A percentile compares a stretch with the other conserved stretches of the same genome.
phyloP scores from a whole-genome alignment of 257 asterid genomes.

The Lycium barbarum region DNA sequence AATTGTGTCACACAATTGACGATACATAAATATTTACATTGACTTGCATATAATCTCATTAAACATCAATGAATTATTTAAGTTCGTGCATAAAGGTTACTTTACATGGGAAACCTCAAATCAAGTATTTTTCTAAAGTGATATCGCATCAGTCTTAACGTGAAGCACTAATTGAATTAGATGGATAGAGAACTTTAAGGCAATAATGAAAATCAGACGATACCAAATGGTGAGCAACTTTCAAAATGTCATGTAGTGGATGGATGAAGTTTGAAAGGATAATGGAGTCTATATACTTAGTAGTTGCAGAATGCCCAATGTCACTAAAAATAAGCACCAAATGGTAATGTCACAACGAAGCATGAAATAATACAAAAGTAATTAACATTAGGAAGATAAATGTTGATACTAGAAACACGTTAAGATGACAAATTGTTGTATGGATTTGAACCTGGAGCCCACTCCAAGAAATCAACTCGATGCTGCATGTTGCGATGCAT shows the following conservation, averaged over 20 bases:
- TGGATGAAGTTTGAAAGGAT: neutral
- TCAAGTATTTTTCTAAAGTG: neutral
- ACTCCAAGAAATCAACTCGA: conserved; percentile 93
- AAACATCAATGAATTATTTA: neutral
- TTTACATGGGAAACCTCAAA: neutral
- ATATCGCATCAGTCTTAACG: neutral
- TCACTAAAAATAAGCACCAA: conserved; percentile 10
- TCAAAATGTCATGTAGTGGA: conserved; percentile 17
- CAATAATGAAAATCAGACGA: conserved; percentile 1
- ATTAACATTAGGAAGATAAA: neutral
- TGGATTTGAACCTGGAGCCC: conserved; percentile 93
- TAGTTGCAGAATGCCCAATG: neutral
- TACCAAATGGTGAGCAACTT: conserved; percentile 10
- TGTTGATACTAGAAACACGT: neutral
- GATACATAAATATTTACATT: neutral
- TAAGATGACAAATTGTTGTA: neutral
- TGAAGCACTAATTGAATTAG: conserved; percentile 7
- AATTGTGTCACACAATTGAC: conserved; percentile 16
- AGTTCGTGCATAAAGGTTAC: neutral
- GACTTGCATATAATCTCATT: conserved; percentile 3
- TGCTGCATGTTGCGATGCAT: conserved; percentile 91
- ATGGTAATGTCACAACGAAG: neutral
- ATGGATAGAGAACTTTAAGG: conserved; percentile 2
- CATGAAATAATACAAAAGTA: neutral
- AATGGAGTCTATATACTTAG: neutral